Conservation (phyloP, 805 yeast genomes). For the Komagataella populi region DNA sequence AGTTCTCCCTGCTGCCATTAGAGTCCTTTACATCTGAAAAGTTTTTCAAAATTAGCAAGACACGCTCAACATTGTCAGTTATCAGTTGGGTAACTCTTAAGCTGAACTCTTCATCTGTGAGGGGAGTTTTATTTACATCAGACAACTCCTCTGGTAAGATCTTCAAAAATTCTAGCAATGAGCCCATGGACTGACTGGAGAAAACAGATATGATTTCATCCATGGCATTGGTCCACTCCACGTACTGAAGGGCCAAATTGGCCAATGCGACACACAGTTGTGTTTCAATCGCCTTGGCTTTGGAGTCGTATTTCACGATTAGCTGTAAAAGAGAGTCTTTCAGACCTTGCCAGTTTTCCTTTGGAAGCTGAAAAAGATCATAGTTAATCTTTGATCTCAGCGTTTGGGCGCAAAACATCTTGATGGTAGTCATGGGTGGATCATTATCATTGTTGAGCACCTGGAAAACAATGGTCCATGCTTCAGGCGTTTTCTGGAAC, state of each 20-base stretch:
- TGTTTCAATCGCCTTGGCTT: slow-evolving; percentile 50
- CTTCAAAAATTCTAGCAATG: slow-evolving; percentile 66
- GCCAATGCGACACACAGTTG: slow-evolving; percentile 78
- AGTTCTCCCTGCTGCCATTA: slow-evolving; percentile 9
- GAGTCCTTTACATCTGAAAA: slow-evolving; percentile 18
- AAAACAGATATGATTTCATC: slow-evolving; percentile 47
- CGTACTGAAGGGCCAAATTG: slow-evolving; percentile 65
- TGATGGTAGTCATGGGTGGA: slow-evolving; percentile 26
- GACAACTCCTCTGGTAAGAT: slow-evolving; percentile 86
- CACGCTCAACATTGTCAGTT: slow-evolving; percentile 50
- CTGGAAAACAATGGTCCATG: slow-evolving; percentile 64
- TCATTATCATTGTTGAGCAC: slow-evolving; percentile 24
- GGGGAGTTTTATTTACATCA: slow-evolving; percentile 62
- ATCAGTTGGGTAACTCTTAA: slow-evolving; percentile 51
- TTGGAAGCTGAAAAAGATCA: slow-evolving; percentile 70
- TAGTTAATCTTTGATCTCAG: slow-evolving; percentile 73
- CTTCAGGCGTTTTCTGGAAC: slow-evolving; percentile 71
- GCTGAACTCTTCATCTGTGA: slow-evolving; percentile 72
- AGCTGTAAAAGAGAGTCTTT: slow-evolving; percentile 55
- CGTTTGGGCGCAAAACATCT: slow-evolving; percentile 86
- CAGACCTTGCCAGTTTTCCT: slow-evolving; percentile 38
- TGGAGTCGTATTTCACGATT: slow-evolving; percentile 32
- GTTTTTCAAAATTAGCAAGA: slow-evolving; percentile 47
- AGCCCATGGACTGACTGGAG: slow-evolving; percentile 25
- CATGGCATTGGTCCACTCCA: slow-evolving; percentile 61